phyloP scores from a whole-genome alignment of 2,329 filamentous ascomycete species.

The Epichloe hybrida region DNA sequence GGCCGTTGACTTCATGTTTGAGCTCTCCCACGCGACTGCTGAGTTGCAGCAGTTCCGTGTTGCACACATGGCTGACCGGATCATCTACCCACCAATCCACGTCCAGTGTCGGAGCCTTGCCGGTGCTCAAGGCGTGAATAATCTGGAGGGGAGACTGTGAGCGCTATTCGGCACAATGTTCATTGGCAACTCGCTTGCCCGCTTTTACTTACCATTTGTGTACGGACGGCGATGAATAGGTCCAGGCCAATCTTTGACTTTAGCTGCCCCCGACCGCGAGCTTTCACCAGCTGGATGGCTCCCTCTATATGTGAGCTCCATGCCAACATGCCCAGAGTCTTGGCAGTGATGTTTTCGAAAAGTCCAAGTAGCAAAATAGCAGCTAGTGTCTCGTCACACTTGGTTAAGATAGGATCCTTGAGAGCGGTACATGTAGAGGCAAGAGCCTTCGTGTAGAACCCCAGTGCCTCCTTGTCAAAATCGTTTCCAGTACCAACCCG shows the following conservation, averaged over 20 bases:
- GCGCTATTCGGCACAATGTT: not conserved
- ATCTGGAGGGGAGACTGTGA: constrained; percentile 23
- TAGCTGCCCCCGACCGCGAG: constrained; percentile 39
- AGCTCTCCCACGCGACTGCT: constrained; percentile 39
- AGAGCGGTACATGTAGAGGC: constrained; percentile 37
- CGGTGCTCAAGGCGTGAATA: constrained; percentile 40
- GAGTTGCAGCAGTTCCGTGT: constrained; percentile 33
- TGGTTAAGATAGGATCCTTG: constrained; percentile 31
- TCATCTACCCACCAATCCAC: constrained; percentile 45
- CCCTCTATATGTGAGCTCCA: constrained; percentile 52
- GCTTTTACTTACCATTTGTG: constrained; percentile 34
- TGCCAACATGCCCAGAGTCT: constrained; percentile 36
- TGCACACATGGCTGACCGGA: constrained; percentile 31
- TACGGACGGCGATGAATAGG: constrained; percentile 44
- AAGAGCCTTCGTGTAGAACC: constrained; percentile 40
- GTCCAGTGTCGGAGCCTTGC: constrained; percentile 36
- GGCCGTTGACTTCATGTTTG: constrained; percentile 35
- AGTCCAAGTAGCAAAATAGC: constrained; percentile 44
- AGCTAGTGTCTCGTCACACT: constrained; percentile 41
- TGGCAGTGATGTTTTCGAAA: constrained; percentile 46
- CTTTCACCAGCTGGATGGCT: constrained; percentile 44
- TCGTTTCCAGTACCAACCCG: constrained; percentile 22
- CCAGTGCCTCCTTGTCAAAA: constrained; percentile 26
- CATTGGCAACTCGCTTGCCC: no score
- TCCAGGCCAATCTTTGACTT: constrained; percentile 36